Conservation (phyloP, 2,329 filamentous ascomycete genomes). For the Aspergillus clavatus region DNA sequence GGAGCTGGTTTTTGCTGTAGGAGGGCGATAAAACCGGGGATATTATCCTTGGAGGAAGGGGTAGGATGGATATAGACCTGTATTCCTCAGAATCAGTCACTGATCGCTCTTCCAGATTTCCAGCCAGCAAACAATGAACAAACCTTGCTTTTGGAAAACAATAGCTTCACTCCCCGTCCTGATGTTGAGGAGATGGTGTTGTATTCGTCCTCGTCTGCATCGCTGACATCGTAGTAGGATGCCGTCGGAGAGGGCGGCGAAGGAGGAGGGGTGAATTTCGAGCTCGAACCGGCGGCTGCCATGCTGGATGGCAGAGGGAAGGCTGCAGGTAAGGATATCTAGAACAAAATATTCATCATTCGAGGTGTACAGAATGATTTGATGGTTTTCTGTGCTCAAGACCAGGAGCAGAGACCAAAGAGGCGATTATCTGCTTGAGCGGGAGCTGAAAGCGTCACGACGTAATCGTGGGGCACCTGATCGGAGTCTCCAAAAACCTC, state of each 20-base stretch:
- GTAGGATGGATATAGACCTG: slow-evolving; percentile 95
- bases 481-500: background rate
- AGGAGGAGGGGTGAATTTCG: slow-evolving; percentile 36
- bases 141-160: slow-evolving; percentile 96
- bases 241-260: slow-evolving; percentile 66
- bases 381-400: no score
- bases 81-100: slow-evolving; percentile 7
- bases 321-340: background rate
- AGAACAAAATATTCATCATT: slow-evolving; percentile 1
- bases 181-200: slow-evolving; percentile 77
- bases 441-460: slow-evolving; percentile 5
- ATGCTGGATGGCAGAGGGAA: slow-evolving; percentile 17
- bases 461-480: slow-evolving; percentile 15
- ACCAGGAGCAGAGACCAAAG: background rate
- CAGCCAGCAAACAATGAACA: slow-evolving; percentile 16
- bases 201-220: slow-evolving; percentile 93
- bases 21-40: slow-evolving; percentile 86
- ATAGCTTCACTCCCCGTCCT: slow-evolving; percentile 80
- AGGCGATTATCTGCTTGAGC: background rate
- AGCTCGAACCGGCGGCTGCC: slow-evolving; percentile 27
- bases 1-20: slow-evolving; percentile 71
- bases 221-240: slow-evolving; percentile 92
- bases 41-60: slow-evolving; percentile 90
- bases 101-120: background rate
- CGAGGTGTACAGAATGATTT: background rate